Conservation (phyloP, 177 flowering plant species). For the Vitis hybrid region DNA sequence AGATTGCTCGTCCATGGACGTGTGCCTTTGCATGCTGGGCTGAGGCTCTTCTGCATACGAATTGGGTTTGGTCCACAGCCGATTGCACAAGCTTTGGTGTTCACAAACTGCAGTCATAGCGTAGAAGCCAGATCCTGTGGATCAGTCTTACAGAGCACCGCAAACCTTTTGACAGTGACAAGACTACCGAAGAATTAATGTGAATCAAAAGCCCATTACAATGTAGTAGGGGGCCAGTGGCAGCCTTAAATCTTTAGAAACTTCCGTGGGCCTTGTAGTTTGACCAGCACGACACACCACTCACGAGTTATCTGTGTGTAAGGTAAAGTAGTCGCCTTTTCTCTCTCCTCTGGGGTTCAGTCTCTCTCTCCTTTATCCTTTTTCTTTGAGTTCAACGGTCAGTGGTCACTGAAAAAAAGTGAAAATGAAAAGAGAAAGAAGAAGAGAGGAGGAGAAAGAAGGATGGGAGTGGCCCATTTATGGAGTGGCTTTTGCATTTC, state of each 20-base stretch:
- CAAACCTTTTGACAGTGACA: background rate
- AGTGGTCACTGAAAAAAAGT: no score
- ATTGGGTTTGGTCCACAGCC: no score
- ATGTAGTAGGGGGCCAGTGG: background rate
- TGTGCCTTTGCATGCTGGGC: no score
- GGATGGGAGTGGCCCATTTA: background rate
- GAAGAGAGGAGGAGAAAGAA: background rate
- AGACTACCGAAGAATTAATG: background rate
- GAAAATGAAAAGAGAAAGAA: background rate
- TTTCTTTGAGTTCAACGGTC: background rate
- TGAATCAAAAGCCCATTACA: no score
- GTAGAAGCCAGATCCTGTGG: no score
- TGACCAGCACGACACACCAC: background rate
- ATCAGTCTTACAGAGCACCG: background rate
- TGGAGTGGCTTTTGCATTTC: background rate
- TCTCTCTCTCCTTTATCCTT: background rate
- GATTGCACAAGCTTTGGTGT: no score
- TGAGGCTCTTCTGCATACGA: no score
- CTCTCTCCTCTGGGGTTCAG: background rate
- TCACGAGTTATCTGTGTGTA: no score
- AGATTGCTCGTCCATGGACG: no score
- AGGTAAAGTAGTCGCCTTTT: background rate
- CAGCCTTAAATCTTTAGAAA: background rate
- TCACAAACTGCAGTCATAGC: no score
- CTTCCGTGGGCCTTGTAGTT: conserved; percentile 1